These are phyloP conservation scores for Panicum hallii DNA, from an alignment of 202 grass and related monocot genomes.

Conservation along the genomic window DNA sequence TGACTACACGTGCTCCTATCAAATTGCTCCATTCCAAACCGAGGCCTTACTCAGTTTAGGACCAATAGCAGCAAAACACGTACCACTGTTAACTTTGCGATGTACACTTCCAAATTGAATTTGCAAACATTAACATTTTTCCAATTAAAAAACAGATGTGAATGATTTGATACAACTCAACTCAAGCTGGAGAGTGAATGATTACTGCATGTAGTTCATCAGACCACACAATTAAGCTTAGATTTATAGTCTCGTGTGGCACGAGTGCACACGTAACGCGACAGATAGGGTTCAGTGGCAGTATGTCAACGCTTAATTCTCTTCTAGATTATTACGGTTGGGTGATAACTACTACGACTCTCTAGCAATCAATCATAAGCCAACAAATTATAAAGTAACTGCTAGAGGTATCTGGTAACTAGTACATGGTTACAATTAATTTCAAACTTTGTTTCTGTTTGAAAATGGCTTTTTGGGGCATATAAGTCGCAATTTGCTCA, in stretches of 20 bases:
- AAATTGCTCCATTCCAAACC: neutral
- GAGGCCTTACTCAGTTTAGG: neutral
- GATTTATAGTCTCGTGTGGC: slow-evolving; percentile 7
- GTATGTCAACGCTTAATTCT: slow-evolving; percentile 17
- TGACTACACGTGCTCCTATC: neutral
- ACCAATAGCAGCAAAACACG: neutral
- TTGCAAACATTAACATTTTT: neutral
- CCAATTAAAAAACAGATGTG: neutral
- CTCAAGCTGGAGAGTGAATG: slow-evolving; percentile 37
- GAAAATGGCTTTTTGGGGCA: neutral
- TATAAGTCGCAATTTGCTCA: neutral
- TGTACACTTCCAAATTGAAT: neutral
- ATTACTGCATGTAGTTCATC: slow-evolving; percentile 7
- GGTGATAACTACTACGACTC: slow-evolving; percentile 47
- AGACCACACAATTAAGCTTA: neutral
- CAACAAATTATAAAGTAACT: slow-evolving; percentile 36
- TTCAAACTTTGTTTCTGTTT: neutral
- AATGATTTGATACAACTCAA: slow-evolving; percentile 31
- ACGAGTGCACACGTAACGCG: slow-evolving; percentile 36
- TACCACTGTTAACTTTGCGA: neutral
- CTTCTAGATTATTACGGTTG: slow-evolving; percentile 44
- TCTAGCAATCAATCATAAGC: slow-evolving; percentile 48
- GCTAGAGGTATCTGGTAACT: slow-evolving; percentile 15
- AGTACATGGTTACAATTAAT: neutral
- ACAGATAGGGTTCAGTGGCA: slow-evolving; percentile 30